Evolutionary conservation across 2,329 filamentous ascomycete species (phyloP).

Genomic region (Colletotrichum neosansevieriae): DNA sequence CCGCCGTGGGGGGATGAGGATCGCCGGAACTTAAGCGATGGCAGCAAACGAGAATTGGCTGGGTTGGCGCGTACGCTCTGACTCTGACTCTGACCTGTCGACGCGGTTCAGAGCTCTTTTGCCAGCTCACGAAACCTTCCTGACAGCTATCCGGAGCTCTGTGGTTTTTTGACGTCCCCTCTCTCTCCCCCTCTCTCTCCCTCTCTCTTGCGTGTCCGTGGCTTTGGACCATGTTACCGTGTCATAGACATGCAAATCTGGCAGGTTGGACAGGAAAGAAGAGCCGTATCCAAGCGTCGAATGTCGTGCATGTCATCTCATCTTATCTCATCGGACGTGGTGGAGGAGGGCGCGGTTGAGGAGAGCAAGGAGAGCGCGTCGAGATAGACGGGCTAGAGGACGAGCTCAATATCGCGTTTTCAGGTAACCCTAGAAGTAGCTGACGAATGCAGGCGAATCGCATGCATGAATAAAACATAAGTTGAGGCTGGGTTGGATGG

Average conservation of each 20-base stretch:
- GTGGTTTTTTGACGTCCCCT: not conserved
- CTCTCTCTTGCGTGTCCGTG: not conserved
- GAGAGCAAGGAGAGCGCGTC: not conserved
- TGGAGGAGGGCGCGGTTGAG: not conserved
- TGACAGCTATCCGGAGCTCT: not conserved
- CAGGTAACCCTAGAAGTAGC: constrained; percentile 1
- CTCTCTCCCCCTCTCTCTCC: too few relatives aligned
- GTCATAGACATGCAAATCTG: constrained; percentile 25
- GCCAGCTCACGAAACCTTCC: constrained; percentile 18
- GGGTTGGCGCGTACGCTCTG: constrained; percentile 17
- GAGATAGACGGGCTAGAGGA: not conserved
- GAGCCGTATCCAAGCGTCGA: constrained; percentile 24
- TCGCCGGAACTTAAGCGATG: constrained; percentile 27
- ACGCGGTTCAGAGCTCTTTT: not conserved
- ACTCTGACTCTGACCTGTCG: not conserved
- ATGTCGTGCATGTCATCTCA: constrained; percentile 29
- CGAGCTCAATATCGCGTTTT: constrained; percentile 11
- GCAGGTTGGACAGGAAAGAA: not conserved
- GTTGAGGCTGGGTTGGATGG: not conserved
- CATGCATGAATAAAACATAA: constrained; percentile 2
- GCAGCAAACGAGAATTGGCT: constrained; percentile 22
- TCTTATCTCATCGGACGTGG: constrained; percentile 21
- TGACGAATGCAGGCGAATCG: not conserved
- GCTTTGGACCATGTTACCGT: constrained; percentile 10
- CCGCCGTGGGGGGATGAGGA: constrained; percentile 32